Conservation (phyloP, 2,329 filamentous ascomycete species). For the Monilinia laxa region DNA sequence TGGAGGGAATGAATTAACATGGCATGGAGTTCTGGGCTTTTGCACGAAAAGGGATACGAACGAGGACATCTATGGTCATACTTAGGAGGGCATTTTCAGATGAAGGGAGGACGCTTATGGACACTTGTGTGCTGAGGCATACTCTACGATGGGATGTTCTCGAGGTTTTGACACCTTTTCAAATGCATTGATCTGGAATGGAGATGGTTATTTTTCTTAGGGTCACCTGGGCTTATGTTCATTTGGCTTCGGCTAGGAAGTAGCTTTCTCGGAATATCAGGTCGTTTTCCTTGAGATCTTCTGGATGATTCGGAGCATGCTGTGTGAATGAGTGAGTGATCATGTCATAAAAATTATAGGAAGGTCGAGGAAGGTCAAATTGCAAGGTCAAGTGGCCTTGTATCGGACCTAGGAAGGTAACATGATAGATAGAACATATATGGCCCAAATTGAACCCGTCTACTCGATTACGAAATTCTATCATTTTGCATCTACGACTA, state of each 20-base stretch:
- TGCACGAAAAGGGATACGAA: conserved; percentile 21
- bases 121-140: conserved; percentile 22
- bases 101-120: conserved; percentile 21
- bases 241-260: conserved; percentile 19
- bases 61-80: conserved; percentile 16
- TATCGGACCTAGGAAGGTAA: neutral
- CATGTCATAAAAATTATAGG: neutral
- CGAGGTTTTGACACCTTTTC: conserved; percentile 16
- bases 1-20: conserved; percentile 20
- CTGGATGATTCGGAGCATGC: conserved; percentile 1
- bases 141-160: conserved; percentile 22
- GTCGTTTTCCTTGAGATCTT: conserved; percentile 19
- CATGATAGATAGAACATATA: neutral
- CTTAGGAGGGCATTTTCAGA: conserved; percentile 22
- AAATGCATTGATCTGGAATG: conserved; percentile 23
- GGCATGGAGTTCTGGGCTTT: conserved; percentile 27
- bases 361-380: neutral
- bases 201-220: conserved; percentile 20
- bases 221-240: conserved; percentile 17
- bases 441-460: neutral
- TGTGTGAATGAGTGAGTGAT: conserved; percentile 16
- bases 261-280: conserved; percentile 25
- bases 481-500: too few relatives aligned
- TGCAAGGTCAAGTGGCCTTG: conserved; percentile 6
- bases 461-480: neutral